Percentiles rank a stretch among this genome's conserved stretches.
These are phyloP conservation scores for Nyssa sinensis DNA, from an alignment of 148 eudicot species.

Conservation along the genomic window DNA sequence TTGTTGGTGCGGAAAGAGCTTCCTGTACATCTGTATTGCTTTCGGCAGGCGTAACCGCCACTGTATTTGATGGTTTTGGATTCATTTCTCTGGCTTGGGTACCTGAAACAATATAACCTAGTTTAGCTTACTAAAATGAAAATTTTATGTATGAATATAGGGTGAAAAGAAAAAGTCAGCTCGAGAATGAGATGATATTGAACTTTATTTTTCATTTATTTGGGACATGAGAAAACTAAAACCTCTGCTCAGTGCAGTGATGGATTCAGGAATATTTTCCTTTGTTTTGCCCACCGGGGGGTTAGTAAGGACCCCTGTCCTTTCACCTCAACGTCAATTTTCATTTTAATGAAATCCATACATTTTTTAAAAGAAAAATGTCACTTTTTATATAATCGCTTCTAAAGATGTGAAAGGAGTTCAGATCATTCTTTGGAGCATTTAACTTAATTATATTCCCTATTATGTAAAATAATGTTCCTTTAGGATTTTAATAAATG, in stretches of 20 bases:
- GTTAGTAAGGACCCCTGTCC: too few species aligned
- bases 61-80: slow-evolving; percentile 37
- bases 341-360: too few species aligned
- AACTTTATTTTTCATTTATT: neutral
- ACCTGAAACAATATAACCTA: slow-evolving; percentile 34
- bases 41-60: slow-evolving; percentile 22
- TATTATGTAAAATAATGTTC: neutral
- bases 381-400: too few species aligned
- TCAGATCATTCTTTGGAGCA: neutral
- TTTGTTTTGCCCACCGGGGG: too few species aligned
- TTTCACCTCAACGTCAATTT: too few species aligned
- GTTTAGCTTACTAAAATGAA: neutral
- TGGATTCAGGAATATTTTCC: too few species aligned
- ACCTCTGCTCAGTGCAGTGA: neutral
- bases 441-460: neutral
- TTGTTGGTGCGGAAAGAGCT: slow-evolving; percentile 36
- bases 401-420: too few species aligned
- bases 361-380: too few species aligned
- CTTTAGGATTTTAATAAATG: too few species aligned
- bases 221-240: neutral
- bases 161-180: neutral
- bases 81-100: slow-evolving; percentile 43
- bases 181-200: neutral
- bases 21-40: slow-evolving; percentile 22
- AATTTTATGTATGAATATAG: neutral